These are phyloP conservation scores for Candida sp. DNA, from an alignment of 1,139 yeast species.

Conservation along the genomic window DNA sequence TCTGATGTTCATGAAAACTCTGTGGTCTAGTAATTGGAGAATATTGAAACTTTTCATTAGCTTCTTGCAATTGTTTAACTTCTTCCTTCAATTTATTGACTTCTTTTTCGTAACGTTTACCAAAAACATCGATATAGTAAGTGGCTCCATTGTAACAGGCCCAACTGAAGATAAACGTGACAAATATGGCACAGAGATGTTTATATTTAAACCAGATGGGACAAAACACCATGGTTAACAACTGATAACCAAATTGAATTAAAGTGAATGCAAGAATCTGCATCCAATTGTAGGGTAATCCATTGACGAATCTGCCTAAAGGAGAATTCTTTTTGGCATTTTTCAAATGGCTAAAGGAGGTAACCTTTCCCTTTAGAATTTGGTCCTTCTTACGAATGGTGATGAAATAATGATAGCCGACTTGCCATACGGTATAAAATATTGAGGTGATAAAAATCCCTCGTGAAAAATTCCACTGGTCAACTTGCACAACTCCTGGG, in stretches of 20 bases:
- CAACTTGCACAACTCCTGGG: constrained; percentile 73
- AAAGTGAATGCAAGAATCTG: constrained; percentile 84
- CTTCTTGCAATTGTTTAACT: constrained; percentile 52
- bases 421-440: constrained; percentile 93
- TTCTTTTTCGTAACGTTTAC: constrained; percentile 82
- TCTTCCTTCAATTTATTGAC: constrained; percentile 68
- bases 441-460: constrained; percentile 79
- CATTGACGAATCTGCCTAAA: constrained; percentile 77
- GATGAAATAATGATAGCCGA: constrained; percentile 84
- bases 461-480: constrained; percentile 66
- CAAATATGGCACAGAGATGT: constrained; percentile 63
- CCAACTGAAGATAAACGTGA: constrained; percentile 66
- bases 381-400: constrained; percentile 76
- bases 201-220: constrained; percentile 81
- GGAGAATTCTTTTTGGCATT: constrained; percentile 61
- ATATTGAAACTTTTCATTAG: constrained; percentile 42
- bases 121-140: constrained; percentile 88
- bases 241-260: constrained; percentile 84
- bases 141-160: constrained; percentile 95
- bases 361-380: constrained; percentile 81
- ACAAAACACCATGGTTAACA: constrained; percentile 85
- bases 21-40: constrained; percentile 2
- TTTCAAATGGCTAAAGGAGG: constrained; percentile 84
- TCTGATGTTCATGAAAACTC: constrained; percentile 2
- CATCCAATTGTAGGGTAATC: constrained; percentile 75